phyloP scores from a whole-genome alignment of 1,139 yeast species.

The Debaryomyces udenii region DNA sequence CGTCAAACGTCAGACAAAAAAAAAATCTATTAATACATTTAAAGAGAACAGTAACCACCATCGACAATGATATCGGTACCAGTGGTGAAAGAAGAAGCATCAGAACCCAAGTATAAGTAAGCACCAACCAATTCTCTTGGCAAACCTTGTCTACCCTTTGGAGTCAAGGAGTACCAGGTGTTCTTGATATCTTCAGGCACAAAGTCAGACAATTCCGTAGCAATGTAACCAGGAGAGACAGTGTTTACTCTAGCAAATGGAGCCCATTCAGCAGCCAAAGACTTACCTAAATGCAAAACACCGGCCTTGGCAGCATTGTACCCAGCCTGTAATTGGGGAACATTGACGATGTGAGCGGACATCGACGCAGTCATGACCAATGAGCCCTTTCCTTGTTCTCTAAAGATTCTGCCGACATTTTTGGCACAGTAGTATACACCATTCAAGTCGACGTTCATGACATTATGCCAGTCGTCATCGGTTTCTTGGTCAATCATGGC shows the following conservation, averaged over 20 bases:
- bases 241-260: conserved; percentile 37
- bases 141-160: conserved; percentile 45
- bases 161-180: conserved; percentile 34
- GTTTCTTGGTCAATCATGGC: conserved; percentile 39
- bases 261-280: conserved; percentile 37
- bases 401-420: conserved; percentile 43
- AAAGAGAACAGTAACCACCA: conserved; percentile 46
- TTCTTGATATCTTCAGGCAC: conserved; percentile 27
- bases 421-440: conserved; percentile 52
- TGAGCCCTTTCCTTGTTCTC: conserved; percentile 49
- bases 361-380: conserved; percentile 63
- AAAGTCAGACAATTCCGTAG: conserved; percentile 50
- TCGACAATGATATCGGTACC: conserved; percentile 52
- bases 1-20: background rate
- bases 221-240: conserved; percentile 37
- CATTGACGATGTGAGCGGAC: conserved; percentile 68
- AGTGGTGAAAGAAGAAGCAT: conserved; percentile 46
- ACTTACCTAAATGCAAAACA: conserved; percentile 34
- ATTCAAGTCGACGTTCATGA: conserved; percentile 46
- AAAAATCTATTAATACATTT: conserved; percentile 12
- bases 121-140: conserved; percentile 47
- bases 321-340: conserved; percentile 64
- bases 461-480: conserved; percentile 50
- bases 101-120: conserved; percentile 45
- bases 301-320: conserved; percentile 54